These are phyloP conservation scores for Russula sp. DNA, from an alignment of 768 basidiomycete species.

Conservation along the genomic window DNA sequence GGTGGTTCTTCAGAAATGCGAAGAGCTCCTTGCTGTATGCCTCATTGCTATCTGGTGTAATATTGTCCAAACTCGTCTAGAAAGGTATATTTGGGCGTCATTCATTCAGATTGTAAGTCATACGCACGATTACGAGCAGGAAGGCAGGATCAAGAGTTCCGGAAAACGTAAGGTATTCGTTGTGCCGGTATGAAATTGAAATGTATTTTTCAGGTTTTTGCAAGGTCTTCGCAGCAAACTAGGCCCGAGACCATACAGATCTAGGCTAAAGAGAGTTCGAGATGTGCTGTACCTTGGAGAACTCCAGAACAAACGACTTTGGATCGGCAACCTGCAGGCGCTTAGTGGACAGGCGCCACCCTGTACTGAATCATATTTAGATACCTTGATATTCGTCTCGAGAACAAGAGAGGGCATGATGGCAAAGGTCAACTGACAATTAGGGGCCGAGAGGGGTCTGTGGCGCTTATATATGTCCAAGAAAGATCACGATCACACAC, in stretches of 20 bases:
- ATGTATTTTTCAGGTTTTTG: slow-evolving; percentile 56
- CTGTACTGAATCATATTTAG: neutral
- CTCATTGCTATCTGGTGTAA: slow-evolving; percentile 48
- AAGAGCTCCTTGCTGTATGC: slow-evolving; percentile 56
- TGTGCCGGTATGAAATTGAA: slow-evolving; percentile 52
- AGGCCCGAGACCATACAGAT: neutral
- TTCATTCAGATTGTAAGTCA: slow-evolving; percentile 1
- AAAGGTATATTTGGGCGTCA: neutral
- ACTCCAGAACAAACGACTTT: slow-evolving; percentile 11
- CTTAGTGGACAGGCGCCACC: neutral
- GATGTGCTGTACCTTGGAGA: slow-evolving; percentile 26
- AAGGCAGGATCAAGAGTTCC: slow-evolving; percentile 68
- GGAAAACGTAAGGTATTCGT: slow-evolving; percentile 56
- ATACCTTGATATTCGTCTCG: slow-evolving; percentile 28
- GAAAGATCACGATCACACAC: neutral
- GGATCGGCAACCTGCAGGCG: slow-evolving; percentile 13
- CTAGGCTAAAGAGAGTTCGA: neutral
- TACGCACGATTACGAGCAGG: slow-evolving; percentile 54
- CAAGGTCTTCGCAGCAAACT: slow-evolving; percentile 55
- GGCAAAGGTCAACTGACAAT: neutral
- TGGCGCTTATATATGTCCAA: neutral
- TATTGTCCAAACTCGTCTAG: slow-evolving; percentile 58
- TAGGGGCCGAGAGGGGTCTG: neutral
- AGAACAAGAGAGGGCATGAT: slow-evolving; percentile 26
- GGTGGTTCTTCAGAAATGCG: slow-evolving; percentile 51